phyloP scores from a whole-genome alignment of 2,329 filamentous ascomycete genomes.

The Metarhizium humberi region DNA sequence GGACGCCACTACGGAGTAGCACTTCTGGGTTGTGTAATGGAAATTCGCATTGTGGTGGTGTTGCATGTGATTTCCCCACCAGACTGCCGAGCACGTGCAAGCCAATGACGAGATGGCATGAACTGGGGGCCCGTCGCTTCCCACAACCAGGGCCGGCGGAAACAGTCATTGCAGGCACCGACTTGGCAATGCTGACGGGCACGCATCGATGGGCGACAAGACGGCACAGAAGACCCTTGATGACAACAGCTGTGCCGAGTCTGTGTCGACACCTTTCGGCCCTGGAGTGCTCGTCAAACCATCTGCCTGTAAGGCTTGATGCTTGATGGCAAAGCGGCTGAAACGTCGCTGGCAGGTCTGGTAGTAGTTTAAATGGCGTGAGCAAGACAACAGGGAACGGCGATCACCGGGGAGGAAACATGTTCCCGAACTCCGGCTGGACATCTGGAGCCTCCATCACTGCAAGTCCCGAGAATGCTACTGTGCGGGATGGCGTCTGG shows the following conservation, averaged over 20 bases:
- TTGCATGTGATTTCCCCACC: constrained; percentile 7
- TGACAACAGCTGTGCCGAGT: too few relatives aligned
- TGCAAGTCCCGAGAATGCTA: neutral
- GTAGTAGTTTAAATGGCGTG: too few relatives aligned
- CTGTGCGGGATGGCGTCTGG: neutral
- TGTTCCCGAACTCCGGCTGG: neutral
- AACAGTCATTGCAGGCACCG: too few relatives aligned
- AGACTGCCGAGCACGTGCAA: constrained; percentile 1
- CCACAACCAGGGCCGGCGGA: too few relatives aligned
- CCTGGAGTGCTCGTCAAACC: too few relatives aligned
- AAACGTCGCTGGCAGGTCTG: too few relatives aligned
- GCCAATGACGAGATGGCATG: neutral
- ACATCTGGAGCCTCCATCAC: neutral
- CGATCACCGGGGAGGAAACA: neutral
- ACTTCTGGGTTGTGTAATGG: neutral
- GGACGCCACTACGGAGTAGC: neutral
- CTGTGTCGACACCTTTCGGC: too few relatives aligned
- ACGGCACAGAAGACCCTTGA: too few relatives aligned
- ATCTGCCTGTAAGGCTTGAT: too few relatives aligned
- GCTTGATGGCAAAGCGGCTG: neutral
- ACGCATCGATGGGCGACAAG: too few relatives aligned
- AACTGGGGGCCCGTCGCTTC: neutral
- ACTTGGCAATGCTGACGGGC: too few relatives aligned
- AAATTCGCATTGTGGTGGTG: neutral
- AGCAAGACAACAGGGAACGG: neutral